Base-by-base conservation (phyloP, 306 rosid species). In the Heteromeles arbutifolia region DNA sequence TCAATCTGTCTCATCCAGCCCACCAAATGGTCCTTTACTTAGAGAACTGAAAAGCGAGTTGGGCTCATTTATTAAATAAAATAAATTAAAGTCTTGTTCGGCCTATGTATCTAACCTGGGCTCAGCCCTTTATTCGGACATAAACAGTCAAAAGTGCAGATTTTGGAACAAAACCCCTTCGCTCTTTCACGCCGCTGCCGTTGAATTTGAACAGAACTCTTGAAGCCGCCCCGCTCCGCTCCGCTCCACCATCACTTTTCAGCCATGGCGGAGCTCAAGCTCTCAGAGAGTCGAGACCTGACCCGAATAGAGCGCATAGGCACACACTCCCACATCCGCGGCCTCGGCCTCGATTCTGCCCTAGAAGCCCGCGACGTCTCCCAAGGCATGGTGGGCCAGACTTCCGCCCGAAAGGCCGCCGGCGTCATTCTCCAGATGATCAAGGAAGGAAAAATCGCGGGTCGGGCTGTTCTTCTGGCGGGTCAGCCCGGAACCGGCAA, bases 231-330 rank as follows among this genome's bases (percentile, higher is more conserved):
- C 32, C 19, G 53, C 8, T 48, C 18, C 54, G 2, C 37, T 6
- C 7, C 53, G 4, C 54, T 15, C 21, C 54, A 48, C 54, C 21
- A 15, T 50, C 54, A 31, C 8, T 31, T 8, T 31, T 18, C 48
- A 25, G 57, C 74, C 74, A 85, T 86, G 89, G 85, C 85, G 76
- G 89, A 86, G 79, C 84, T 96, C 17, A 96, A 89, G 74, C 91
- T 96, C 3, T 90, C 98, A 2, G 99, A 96, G 75, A 84, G 86
- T 82, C 96, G 97, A 12, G 99, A 96, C 80, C 89, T 92, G 1
- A 96, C 99, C 6, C 96, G 98, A 74, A 90, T 96, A 54, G 99
- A 96, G 88, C 97, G 99, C 82, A 93, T 96, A 48, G 99, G 99
- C 32, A 96, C 99, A 2, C 99, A 95, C 83, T 95, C 99, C 8